Evolutionary conservation across 768 basidiomycete genomes (phyloP), one percentile per base, ranked within the genome.

Genomic region (Tephrocybe sp.): DNA sequence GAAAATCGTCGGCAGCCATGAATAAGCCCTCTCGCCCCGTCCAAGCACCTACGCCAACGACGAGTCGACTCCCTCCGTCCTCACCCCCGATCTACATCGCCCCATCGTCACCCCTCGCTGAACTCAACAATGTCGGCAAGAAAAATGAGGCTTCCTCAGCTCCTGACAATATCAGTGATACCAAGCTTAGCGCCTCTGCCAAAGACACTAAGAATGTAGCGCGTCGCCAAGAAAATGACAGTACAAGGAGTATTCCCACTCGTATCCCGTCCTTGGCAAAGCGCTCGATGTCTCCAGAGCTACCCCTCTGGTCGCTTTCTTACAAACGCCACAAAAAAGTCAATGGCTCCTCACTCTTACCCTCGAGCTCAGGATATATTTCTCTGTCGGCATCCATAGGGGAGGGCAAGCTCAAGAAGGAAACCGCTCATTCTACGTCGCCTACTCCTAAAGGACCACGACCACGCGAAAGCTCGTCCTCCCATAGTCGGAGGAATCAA

Each of bases 41-140:
- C 30, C 43, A 20, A 32, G 16, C 33, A 16, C 47, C 50, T 22
- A 32, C 39, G 1, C 35, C 56, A 5, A 51, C 40, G 9, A 45
- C 35, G 11, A 52, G 52, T 16, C 43, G 42, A 2, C 47, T 48
- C 13, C 22, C 14, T n/a, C 42, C 43, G 16, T 19, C 45, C 22
- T 52, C 39, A 26, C 48, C 47, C 9, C 39, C 35, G n/a, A 13
- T 41, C 16, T 44, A 53, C 11, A 16, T 35, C 14, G 36, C 32
- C 4, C 33, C 50, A 14, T 39, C 51, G 2, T 56, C 52, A 20
- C 59, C 57, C 8, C 16, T 58, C 2, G 11, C 40, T 1, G 50
- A 60, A 23, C 47, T 56, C 22, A 54, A 56, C 8, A 56, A 60
- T 19, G 7, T 53, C 16, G 23, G 32, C 11, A 39, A n/a, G 17